These are phyloP conservation scores for Trapa bicornis DNA, from an alignment of 345 rosid species.

Conservation along the genomic window DNA sequence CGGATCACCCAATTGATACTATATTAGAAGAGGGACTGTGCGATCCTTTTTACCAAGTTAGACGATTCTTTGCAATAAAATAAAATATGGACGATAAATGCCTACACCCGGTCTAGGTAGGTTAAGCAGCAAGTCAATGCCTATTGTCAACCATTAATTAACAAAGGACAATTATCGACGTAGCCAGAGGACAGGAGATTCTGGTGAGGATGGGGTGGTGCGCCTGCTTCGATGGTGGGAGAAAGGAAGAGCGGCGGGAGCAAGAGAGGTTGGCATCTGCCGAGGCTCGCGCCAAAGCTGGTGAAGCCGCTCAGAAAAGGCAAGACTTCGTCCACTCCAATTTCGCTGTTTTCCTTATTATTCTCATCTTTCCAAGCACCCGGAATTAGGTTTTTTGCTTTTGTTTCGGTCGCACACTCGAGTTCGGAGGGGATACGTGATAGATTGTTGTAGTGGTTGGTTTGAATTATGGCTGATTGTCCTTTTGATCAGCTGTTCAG, in stretches of 20 bases:
- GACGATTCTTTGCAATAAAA: too few species aligned
- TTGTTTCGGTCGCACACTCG: background rate
- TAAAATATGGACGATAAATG: background rate
- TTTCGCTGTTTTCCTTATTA: background rate
- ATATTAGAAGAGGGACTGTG: too few species aligned
- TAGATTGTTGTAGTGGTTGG: background rate
- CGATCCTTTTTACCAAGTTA: too few species aligned
- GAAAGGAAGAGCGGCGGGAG: conserved; percentile 48
- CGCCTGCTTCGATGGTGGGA: conserved; percentile 57
- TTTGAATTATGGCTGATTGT: background rate
- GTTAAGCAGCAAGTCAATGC: background rate
- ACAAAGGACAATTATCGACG: too few species aligned
- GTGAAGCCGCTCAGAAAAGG: conserved; percentile 96
- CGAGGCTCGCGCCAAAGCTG: conserved; percentile 93
- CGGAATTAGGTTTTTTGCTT: background rate
- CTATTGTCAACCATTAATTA: background rate
- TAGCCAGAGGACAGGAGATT: background rate
- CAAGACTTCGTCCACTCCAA: conserved; percentile 8
- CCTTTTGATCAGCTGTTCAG: background rate
- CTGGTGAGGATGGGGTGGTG: conserved; percentile 44
- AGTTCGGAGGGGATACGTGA: background rate
- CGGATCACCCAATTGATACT: background rate
- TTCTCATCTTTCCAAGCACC: background rate
- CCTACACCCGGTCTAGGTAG: background rate
- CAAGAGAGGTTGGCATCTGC: conserved; percentile 58